Conservation (phyloP, 805 yeast genomes). For the Lipomyces chichibuensis region DNA sequence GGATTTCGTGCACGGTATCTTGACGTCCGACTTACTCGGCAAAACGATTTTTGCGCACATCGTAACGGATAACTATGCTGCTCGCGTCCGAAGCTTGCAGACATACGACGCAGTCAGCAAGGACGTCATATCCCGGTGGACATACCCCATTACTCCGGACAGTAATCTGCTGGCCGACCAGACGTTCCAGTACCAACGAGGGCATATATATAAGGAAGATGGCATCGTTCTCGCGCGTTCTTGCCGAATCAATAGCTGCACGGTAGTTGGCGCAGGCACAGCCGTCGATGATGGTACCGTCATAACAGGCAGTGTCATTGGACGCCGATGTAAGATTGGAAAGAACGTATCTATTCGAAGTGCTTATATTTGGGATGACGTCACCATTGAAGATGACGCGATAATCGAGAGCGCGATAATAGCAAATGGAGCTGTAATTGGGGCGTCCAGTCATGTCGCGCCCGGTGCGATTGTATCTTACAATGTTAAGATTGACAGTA, state of each 20-base stretch:
- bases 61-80: conserved; percentile 79
- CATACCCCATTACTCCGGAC: conserved; percentile 90
- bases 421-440: conserved; percentile 65
- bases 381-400: conserved; percentile 67
- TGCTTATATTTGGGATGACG: conserved; percentile 87
- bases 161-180: conserved; percentile 72
- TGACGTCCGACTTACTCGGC: conserved; percentile 85
- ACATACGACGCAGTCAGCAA: conserved; percentile 90
- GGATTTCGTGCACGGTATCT: conserved; percentile 88
- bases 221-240: conserved; percentile 90
- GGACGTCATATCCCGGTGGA: conserved; percentile 88
- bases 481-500: conserved; percentile 52
- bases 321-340: conserved; percentile 84
- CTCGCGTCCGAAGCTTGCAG: conserved; percentile 93
- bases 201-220: conserved; percentile 86
- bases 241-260: conserved; percentile 78
- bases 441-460: conserved; percentile 54
- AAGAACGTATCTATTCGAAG: conserved; percentile 68
- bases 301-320: conserved; percentile 74
- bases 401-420: conserved; percentile 65
- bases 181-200: conserved; percentile 76
- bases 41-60: conserved; percentile 89
- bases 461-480: conserved; percentile 83
- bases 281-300: conserved; percentile 73
- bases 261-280: conserved; percentile 79